Evolutionary conservation across 2,329 filamentous ascomycete species (phyloP).

Genomic region (Ilyonectria mors-panacis): DNA sequence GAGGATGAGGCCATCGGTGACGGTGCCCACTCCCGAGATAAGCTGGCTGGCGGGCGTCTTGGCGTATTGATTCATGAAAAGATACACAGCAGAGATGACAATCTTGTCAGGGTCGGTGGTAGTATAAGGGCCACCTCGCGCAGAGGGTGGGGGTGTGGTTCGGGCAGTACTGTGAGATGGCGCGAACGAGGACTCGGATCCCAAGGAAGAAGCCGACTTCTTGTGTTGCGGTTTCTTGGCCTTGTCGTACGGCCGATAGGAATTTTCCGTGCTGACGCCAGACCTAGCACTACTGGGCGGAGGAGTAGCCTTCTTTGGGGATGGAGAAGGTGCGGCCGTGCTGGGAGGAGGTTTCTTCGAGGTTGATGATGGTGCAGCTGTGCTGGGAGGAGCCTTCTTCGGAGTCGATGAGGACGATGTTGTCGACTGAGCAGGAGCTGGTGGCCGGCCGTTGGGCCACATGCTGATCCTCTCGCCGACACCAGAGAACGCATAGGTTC

Average conservation of each 20-base stretch:
- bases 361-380: slow-evolving; percentile 36
- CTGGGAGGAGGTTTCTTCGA: slow-evolving; percentile 47
- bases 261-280: slow-evolving; percentile 75
- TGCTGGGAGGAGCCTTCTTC: slow-evolving; percentile 42
- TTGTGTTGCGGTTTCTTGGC: slow-evolving; percentile 71
- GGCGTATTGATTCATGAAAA: slow-evolving; percentile 90
- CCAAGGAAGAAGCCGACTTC: slow-evolving; percentile 77
- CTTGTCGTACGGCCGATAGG: slow-evolving; percentile 84
- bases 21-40: slow-evolving; percentile 84
- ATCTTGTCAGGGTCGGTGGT: slow-evolving; percentile 97
- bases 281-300: slow-evolving; percentile 67
- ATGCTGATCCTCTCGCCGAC: slow-evolving; percentile 79
- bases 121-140: slow-evolving; percentile 82
- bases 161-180: slow-evolving; percentile 86
- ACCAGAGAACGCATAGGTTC: slow-evolving; percentile 74
- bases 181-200: slow-evolving; percentile 88
- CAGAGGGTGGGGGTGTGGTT: slow-evolving; percentile 86
- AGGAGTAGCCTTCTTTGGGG: slow-evolving; percentile 55
- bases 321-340: slow-evolving; percentile 37
- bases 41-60: slow-evolving; percentile 93
- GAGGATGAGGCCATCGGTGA: slow-evolving; percentile 93
- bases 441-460: slow-evolving; percentile 75
- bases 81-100: slow-evolving; percentile 92
- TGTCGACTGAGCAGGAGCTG: slow-evolving; percentile 48
- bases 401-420: slow-evolving; percentile 40